Evolutionary conservation across 148 eudicot species (phyloP).

Genomic region (Bassia scoparia): DNA sequence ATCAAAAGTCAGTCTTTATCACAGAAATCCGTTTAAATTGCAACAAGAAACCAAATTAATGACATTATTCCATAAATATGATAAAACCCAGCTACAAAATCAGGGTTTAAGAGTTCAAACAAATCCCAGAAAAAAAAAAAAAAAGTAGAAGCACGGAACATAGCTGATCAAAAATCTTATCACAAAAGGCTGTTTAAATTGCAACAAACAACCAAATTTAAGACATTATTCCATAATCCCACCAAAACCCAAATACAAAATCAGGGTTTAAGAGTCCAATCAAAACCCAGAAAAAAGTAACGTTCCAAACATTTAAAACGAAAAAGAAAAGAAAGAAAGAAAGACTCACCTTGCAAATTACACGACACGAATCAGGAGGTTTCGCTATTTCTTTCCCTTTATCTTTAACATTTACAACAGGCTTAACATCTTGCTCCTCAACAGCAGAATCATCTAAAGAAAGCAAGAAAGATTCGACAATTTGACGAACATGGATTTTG

Average conservation of each 20-base stretch:
- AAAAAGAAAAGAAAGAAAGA: not conserved
- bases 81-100: no score
- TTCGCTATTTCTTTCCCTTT: not conserved
- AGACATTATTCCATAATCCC: not conserved
- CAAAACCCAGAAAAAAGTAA: not conserved
- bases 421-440: constrained; percentile 7
- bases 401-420: not conserved
- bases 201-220: not conserved
- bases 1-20: no score
- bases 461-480: constrained; percentile 34
- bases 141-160: no score
- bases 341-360: constrained; percentile 30
- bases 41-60: no score
- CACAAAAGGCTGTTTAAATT: not conserved
- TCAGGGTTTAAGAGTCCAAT: not conserved
- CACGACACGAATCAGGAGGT: constrained; percentile 21
- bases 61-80: no score
- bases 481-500: constrained; percentile 33
- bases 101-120: no score
- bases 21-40: no score
- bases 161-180: not conserved
- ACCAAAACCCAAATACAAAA: not conserved
- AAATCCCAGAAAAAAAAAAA: no score
- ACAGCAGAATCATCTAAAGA: not conserved
- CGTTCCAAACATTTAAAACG: not conserved